Percentiles rank a stretch among this genome's conserved stretches.
phyloP scores from a whole-genome alignment of 129 eudicot species.

The Tanacetum coccineum region DNA sequence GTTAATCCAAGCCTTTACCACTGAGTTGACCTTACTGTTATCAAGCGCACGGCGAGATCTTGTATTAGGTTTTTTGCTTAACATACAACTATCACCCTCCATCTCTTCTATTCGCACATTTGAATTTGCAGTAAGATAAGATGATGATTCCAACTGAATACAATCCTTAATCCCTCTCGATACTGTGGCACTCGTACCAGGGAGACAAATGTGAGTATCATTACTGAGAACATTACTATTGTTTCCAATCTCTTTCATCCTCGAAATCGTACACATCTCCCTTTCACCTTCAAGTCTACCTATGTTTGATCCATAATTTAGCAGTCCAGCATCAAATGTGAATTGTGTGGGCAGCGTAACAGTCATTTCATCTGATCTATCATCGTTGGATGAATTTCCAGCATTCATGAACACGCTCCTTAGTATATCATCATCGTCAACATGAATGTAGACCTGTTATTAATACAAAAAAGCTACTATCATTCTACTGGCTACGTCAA shows the following conservation, averaged over 20 bases:
- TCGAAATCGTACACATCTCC: constrained; percentile 20
- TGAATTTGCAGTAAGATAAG: constrained; percentile 26
- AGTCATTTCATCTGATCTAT: constrained; percentile 22
- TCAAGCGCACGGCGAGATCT: constrained; percentile 29
- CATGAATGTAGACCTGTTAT: constrained; percentile 25
- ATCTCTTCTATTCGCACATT: constrained; percentile 22
- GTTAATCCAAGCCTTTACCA: constrained; percentile 29
- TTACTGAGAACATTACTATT: constrained; percentile 8
- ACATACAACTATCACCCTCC: constrained; percentile 12
- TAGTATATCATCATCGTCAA: constrained; percentile 23
- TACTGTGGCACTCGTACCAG: constrained; percentile 13
- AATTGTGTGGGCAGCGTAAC: constrained; percentile 15
- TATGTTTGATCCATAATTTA: constrained; percentile 12
- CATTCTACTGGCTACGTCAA: constrained; percentile 7
- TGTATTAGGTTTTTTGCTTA: constrained; percentile 22
- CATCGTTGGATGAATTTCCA: constrained; percentile 2
- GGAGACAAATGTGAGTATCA: constrained; percentile 16
- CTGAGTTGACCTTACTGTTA: constrained; percentile 23
- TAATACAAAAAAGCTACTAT: constrained; percentile 4
- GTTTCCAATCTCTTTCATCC: constrained; percentile 28
- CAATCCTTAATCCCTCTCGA: constrained; percentile 18
- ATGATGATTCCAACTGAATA: constrained; percentile 22
- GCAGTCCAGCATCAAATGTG: constrained; percentile 19
- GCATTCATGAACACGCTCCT: constrained; percentile 25
- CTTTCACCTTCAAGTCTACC: constrained; percentile 21